A percentile compares a stretch with the other conserved stretches of the same genome.
These are phyloP conservation scores for Cyberlindnera misumaiensis DNA, from an alignment of 805 yeast genomes.

Conservation along the genomic window DNA sequence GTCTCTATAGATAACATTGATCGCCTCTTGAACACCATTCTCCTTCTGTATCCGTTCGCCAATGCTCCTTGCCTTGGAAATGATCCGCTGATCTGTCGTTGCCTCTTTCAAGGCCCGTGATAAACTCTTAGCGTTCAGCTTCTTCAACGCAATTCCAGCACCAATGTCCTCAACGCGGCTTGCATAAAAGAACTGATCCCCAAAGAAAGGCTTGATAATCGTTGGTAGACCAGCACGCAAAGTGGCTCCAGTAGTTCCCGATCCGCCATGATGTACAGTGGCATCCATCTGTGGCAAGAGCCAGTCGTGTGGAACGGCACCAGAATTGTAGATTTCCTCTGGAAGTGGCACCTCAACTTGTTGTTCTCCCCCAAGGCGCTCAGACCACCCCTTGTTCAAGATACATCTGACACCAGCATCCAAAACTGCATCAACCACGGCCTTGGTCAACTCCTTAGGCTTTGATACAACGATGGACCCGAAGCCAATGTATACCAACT, in stretches of 20 bases:
- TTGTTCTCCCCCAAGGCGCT: constrained; percentile 40
- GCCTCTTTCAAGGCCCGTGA: constrained; percentile 64
- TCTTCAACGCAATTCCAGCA: constrained; percentile 66
- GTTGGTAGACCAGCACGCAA: constrained; percentile 84
- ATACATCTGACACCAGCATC: constrained; percentile 82
- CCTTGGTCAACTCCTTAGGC: constrained; percentile 69
- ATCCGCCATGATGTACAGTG: constrained; percentile 96
- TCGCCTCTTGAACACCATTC: constrained; percentile 73
- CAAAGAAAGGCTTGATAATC: constrained; percentile 89
- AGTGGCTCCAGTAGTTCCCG: constrained; percentile 94
- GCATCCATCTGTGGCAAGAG: constrained; percentile 83
- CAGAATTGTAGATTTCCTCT: constrained; percentile 57
- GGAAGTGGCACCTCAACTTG: constrained; percentile 48
- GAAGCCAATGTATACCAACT: constrained; percentile 86
- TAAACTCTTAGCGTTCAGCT: constrained; percentile 57
- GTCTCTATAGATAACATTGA: constrained; percentile 71
- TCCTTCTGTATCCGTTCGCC: constrained; percentile 65
- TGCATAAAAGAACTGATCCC: constrained; percentile 93
- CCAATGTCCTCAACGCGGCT: constrained; percentile 83
- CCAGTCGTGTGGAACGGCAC: constrained; percentile 90
- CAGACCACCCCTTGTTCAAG: constrained; percentile 93
- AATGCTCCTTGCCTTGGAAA: constrained; percentile 55
- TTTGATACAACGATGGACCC: constrained; percentile 91
- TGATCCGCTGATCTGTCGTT: constrained; percentile 58
- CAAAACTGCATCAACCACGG: constrained; percentile 71